Base-by-base conservation (phyloP, 1,284 basidiomycete genomes). In the Porodaedalea pini region DNA sequence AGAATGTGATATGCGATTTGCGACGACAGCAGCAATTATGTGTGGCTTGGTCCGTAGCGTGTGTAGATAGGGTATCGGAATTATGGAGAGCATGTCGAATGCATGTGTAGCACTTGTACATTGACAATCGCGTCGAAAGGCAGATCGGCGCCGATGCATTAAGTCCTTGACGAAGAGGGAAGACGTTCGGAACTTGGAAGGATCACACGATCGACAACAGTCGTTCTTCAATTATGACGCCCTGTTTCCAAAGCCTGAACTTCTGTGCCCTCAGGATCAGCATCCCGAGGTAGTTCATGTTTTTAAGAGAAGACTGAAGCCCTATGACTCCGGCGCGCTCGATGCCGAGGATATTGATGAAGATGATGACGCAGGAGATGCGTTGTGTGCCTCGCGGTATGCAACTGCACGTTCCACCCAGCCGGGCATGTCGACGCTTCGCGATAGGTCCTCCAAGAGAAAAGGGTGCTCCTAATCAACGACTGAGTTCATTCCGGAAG, bases 381-480 rank as follows among this genome's bases (percentile, higher is more conserved):
- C 6, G 23, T 23, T 32, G 21, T 61, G 54, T 3, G 51, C 57
- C 25, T 74, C 70, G 50, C 76, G 69, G 64, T 73, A 73, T 31
- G 78, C 77, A 23, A 92, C 70, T 2, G 90, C 88, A 8, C 70
- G 71, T 13, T 73, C 73, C 8, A 94, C 90, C 94, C 94, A 97
- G 4, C 75, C 80, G 17, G 76, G 77, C 90, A 94, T 93, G 69
- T 95, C 88, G 3, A 94, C 90, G 0, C 83, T 73, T 4, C 82
- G 75, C 15, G 74, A 71, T 6, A 70, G 72, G 62, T 85, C 83
- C 39, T 75, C 74, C 11, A 73, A 67, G 44, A 93, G 74, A 76
- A 87, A 92, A 0, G 85, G 82, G 66, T 97, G 93, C 55, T 81
- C 77, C 73, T 81, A 60, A 48, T 43, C 21, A 11, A 27, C 27